Evolutionary conservation across 768 basidiomycete genomes (phyloP).

Genomic region (Daedaleopsis nitida): DNA sequence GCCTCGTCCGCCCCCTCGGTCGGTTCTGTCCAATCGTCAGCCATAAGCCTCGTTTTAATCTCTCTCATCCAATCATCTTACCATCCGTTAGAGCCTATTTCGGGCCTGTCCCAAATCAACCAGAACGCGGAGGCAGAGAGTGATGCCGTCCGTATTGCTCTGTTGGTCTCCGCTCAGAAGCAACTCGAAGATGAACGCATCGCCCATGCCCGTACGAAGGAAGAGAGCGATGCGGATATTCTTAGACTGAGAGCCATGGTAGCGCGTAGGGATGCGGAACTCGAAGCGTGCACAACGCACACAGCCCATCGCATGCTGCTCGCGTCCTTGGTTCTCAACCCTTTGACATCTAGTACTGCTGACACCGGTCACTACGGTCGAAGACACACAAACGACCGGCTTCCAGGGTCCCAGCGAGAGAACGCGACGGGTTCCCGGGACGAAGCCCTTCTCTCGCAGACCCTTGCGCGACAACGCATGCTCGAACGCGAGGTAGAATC

Average conservation of each 20-base stretch:
- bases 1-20: conserved; percentile 47
- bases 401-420: not conserved
- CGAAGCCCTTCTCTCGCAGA: conserved; percentile 2
- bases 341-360: too few relatives aligned
- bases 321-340: not conserved
- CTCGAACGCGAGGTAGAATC: conserved; percentile 18
- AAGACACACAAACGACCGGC: too few relatives aligned
- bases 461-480: conserved; percentile 5
- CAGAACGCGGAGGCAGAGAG: conserved; percentile 11
- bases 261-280: conserved; percentile 57
- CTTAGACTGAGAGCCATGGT: conserved; percentile 53
- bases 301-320: conserved; percentile 1
- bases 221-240: conserved; percentile 44
- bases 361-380: too few relatives aligned
- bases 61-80: not conserved
- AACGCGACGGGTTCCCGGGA: not conserved
- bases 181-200: conserved; percentile 48
- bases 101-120: too few relatives aligned
- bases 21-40: conserved; percentile 18
- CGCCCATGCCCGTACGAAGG: conserved; percentile 42
- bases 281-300: conserved; percentile 40
- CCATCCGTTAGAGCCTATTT: too few relatives aligned
- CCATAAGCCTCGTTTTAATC: not conserved
- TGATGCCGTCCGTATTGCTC: conserved; percentile 32
- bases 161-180: conserved; percentile 44